A percentile compares a stretch with the other conserved stretches of the same genome.
phyloP scores from a whole-genome alignment of 441 rosid genomes.

The Adansonia madagascariensis region DNA sequence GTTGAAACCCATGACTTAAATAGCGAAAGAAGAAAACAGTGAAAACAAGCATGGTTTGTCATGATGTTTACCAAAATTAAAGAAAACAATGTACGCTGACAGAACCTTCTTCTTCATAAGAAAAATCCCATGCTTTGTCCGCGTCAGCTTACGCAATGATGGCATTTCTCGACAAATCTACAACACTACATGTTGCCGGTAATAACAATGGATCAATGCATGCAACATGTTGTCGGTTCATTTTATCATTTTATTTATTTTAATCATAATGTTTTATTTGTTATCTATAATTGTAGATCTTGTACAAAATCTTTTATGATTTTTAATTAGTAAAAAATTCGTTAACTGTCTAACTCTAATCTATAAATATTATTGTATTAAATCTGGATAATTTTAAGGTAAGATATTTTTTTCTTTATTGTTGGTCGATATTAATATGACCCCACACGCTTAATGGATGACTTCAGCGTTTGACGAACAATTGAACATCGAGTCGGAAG shows the following conservation, averaged over 20 bases:
- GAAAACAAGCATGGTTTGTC: neutral
- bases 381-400: neutral
- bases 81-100: neutral
- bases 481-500: neutral
- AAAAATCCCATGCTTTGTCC: neutral
- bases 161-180: neutral
- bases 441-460: neutral
- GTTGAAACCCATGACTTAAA: neutral
- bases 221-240: neutral
- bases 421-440: neutral
- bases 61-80: slow-evolving; percentile 18
- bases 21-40: neutral
- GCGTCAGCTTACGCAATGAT: neutral
- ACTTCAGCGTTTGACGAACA: neutral
- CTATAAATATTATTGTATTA: no score
- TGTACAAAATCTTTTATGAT: neutral
- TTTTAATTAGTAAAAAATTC: neutral
- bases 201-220: neutral
- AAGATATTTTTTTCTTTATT: neutral
- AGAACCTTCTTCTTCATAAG: neutral
- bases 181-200: neutral
- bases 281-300: no score
- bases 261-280: no score
- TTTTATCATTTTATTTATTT: neutral
- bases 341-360: no score